phyloP scores from a whole-genome alignment of 257 asterid species.

The Solanum chaucha region DNA sequence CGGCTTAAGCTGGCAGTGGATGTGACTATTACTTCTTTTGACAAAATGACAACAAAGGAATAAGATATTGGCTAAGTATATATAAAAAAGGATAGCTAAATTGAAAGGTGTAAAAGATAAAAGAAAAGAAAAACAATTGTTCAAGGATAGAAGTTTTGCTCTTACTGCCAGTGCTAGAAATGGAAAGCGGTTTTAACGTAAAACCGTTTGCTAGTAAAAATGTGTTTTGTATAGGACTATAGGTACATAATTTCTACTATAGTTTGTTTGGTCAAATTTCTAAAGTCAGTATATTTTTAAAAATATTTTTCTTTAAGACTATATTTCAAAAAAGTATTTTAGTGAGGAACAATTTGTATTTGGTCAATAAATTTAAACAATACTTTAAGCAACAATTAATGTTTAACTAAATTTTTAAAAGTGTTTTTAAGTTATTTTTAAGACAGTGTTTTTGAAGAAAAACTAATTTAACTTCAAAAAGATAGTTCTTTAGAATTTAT shows the following conservation, averaged over 20 bases:
- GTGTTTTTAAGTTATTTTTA: too few relatives aligned
- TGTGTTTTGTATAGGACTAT: neutral
- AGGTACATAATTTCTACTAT: neutral
- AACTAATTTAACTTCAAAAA: neutral
- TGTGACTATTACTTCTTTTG: neutral
- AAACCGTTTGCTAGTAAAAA: neutral
- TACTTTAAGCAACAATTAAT: neutral
- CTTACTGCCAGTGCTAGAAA: neutral
- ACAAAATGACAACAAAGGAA: neutral
- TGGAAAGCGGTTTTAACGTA: neutral
- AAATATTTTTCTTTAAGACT: too few relatives aligned
- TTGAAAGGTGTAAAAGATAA: neutral
- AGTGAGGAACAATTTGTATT: fast-evolving
- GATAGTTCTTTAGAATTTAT: too few relatives aligned
- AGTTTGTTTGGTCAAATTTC: neutral
- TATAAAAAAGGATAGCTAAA: neutral
- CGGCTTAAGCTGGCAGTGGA: neutral
- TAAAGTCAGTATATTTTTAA: fast-evolving
- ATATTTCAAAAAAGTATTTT: neutral
- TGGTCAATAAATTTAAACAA: neutral
- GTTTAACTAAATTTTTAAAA: neutral
- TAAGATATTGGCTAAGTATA: neutral
- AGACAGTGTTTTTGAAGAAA: neutral
- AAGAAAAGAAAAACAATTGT: neutral
- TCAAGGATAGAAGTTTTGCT: neutral